These are phyloP conservation scores for Laguncularia racemosa DNA, from an alignment of 345 rosid genomes.

Conservation along the genomic window DNA sequence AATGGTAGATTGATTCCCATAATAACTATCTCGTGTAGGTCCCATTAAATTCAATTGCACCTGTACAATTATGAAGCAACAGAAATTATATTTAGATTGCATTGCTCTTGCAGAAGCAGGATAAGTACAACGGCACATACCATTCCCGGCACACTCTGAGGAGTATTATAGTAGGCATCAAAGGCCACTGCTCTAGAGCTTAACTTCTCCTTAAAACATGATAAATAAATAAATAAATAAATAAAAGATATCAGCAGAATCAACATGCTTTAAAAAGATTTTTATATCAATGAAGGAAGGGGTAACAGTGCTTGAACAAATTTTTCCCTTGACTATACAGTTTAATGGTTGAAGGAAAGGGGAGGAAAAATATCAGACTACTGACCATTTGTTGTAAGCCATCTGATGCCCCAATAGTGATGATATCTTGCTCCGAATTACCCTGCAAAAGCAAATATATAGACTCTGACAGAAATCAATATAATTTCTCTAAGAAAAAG, in stretches of 20 bases:
- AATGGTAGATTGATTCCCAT: constrained; percentile 40
- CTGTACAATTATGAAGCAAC: constrained; percentile 16
- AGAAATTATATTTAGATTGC: neutral
- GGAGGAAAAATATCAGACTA: constrained; percentile 15
- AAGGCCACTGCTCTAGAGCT: constrained; percentile 34
- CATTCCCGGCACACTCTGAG: constrained; percentile 39
- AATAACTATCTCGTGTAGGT: constrained; percentile 49
- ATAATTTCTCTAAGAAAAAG: neutral
- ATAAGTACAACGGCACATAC: constrained; percentile 19
- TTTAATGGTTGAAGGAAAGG: neutral
- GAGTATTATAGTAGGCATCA: constrained; percentile 38
- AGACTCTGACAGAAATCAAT: neutral
- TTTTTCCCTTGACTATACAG: neutral
- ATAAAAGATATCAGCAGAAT: neutral
- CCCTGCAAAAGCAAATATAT: constrained; percentile 21
- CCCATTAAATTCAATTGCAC: constrained; percentile 58
- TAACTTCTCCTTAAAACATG: constrained; percentile 32
- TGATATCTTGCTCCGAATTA: constrained; percentile 35
- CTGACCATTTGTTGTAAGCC: constrained; percentile 50
- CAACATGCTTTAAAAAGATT: neutral
- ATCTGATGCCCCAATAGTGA: constrained; percentile 33
- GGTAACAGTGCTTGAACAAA: neutral
- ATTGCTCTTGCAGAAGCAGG: neutral
- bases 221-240: neutral
- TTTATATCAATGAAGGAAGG: neutral